Base-by-base conservation (phyloP, 169 alveolate species). In the Cyclospora cayetanensis region DNA sequence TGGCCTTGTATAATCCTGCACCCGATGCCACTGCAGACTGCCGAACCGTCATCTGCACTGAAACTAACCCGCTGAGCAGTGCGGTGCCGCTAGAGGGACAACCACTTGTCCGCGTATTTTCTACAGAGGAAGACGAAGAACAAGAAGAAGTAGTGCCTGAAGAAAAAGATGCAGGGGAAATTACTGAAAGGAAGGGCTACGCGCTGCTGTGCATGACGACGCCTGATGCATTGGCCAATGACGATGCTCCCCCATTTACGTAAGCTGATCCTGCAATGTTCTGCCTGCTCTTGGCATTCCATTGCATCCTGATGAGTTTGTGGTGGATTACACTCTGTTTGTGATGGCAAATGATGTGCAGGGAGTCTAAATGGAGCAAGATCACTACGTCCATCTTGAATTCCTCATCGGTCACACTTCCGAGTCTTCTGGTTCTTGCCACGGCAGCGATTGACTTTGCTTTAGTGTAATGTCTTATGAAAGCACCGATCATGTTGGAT, bases 21-120 rank as follows among this genome's bases (percentile, higher is more conserved):
- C 4, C 65, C 52, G 22, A n/a, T 7, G 85, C 85, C 46, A 37
- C 29, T 74, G 85, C 85, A 42, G 85, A 74, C 85, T 74, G 85
- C 63, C 7, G 85, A 74, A 41, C 42, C 27, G 85, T 41, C 11
- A 74, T 63, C 15, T 74, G 85, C 39, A 25, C 18, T 2, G 55
- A 70, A 37, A n/a, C n/a, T n/a, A n/a, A n/a, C n/a, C n/a, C n/a
- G n/a, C n/a, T n/a, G n/a, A n/a, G n/a, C n/a, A n/a, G n/a, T n/a
- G n/a, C n/a, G n/a, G n/a, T n/a, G n/a, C n/a, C n/a, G n/a, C n/a
- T n/a, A n/a, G n/a, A n/a, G n/a, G n/a, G n/a, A n/a, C n/a, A n/a
- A n/a, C n/a, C n/a, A n/a, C n/a, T n/a, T n/a, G n/a, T n/a, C n/a
- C n/a, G n/a, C n/a, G n/a, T n/a, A n/a, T n/a, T n/a, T n/a, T n/a